Base-by-base conservation (phyloP, 345 rosid genomes). In the Lumnitzera littorea region DNA sequence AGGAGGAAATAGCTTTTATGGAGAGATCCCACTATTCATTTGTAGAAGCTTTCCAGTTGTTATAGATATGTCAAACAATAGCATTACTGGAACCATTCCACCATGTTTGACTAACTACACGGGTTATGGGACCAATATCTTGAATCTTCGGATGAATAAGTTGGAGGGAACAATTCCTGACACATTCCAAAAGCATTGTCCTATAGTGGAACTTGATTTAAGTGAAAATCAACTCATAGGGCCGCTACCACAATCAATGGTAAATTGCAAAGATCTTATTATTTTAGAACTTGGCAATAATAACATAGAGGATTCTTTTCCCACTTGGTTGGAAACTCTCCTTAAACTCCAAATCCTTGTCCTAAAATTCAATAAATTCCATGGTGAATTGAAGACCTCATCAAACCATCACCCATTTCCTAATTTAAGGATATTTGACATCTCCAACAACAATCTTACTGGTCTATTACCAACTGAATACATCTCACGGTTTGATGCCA, bases 261-360 rank as follows among this genome's bases (percentile, higher is more conserved):
- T 12, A 2, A 53, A 64, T 7, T 70, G 79, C 17, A 20, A 8
- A 12, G 0, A 2, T 8, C 10, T 82, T 12, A 65, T 64, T 50
- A 55, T 79, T 43, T 2, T 79, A 0, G 71, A 79, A 15, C 51
- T 82, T 2, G 65, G 68, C 1, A 58, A 63, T 24, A 81, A 78
- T 16, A 46, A 12, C 13, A 49, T 77, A 4, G 36, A 63, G 2
- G 79, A 47, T 11, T 57, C 24, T 2, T 73, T 81, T 13, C 81
- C 79, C 0, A 11, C 8, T 25, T 73, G 73, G 75, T 64, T 71
- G 56, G 73, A 15, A 60, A 6, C 58, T 53, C 77, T 78, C 15
- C 57, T 50, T 0, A 5, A 14, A 0, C 62, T 78, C 11, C 65
- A 71, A 57, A 68, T 70, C 24, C 79, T 78, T 43, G 41, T 60